Evolutionary conservation across 768 basidiomycete species (phyloP), one percentile per base, ranked within the genome.

Genomic region (Chalciporus piperatus): DNA sequence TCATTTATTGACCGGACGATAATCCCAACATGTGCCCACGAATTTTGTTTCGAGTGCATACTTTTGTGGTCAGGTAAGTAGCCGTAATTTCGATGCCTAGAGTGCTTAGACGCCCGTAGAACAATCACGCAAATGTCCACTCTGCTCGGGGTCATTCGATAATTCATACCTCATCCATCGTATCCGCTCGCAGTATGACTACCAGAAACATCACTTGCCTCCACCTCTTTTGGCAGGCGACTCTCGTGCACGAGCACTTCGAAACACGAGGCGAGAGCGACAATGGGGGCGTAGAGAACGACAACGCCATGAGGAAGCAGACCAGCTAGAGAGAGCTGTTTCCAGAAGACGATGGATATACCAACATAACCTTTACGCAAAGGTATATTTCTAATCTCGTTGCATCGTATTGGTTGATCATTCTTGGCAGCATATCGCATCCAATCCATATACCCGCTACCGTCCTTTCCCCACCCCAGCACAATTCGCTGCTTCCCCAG

Each of bases 31-130:
- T 97, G 94, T 68, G 88, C 90, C 2, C 94, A 98, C 73, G 88
- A 90, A 62, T 95, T 95, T 63, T 98, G 94, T 62, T 96, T 96
- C 58, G 89, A 91, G 50, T 98, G 94, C 66, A 76, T 97, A 20
- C 72, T 87, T 42, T 70, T 93, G 1, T 96, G 93, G 94, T 80
- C 88, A 47, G 85, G 89, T 89, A 53, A 58, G 79, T 71, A n/a
- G 19, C 22, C 12, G 14, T 10, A 28, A 22, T 25, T 35, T 19
- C 41, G 8, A 19, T 19, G 13, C 32, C 19, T 5, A 23, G 7
- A 2, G 41, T n/a, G 28, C 38, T 47, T 7, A 40, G 5, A 32
- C 14, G 10, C 6, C 6, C 6, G 6, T 28, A 89, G 88, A 81
- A 32, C 88, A 90, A 73, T 91, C 89, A 3, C 78, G 87, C 22